Evolutionary conservation across 1,284 basidiomycete species (phyloP).

Genomic region (Rhodotorula mucilaginosa): DNA sequence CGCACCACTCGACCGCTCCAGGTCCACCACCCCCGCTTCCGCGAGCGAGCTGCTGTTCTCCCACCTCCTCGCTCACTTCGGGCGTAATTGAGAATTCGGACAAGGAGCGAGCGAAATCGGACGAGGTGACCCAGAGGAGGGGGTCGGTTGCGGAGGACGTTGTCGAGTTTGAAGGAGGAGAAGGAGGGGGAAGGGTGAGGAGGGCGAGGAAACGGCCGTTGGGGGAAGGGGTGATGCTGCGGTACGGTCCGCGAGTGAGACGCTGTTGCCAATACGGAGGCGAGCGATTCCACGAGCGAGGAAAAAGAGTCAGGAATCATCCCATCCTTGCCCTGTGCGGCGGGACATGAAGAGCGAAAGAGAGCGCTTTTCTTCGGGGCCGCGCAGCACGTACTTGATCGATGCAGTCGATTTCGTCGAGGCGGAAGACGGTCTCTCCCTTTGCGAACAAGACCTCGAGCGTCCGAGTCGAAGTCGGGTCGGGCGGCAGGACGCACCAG

Average conservation of each 20-base stretch:
- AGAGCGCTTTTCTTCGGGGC: not conserved
- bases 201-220: slow-evolving; percentile 90
- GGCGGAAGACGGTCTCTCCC: slow-evolving; percentile 67
- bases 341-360: not conserved
- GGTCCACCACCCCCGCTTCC: slow-evolving; percentile 35
- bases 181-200: slow-evolving; percentile 73
- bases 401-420: slow-evolving; percentile 79
- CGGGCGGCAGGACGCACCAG: slow-evolving; percentile 83
- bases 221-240: slow-evolving; percentile 79
- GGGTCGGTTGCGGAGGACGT: slow-evolving; percentile 72
- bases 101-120: slow-evolving; percentile 83
- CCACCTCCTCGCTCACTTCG: slow-evolving; percentile 36
- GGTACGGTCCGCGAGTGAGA: slow-evolving; percentile 82
- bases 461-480: slow-evolving; percentile 78
- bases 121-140: slow-evolving; percentile 80
- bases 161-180: slow-evolving; percentile 67
- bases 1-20: slow-evolving; percentile 86
- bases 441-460: slow-evolving; percentile 80
- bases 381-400: slow-evolving; percentile 60
- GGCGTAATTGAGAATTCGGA: slow-evolving; percentile 71
- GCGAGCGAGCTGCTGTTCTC: too few species aligned
- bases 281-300: slow-evolving; percentile 44
- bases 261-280: slow-evolving; percentile 57
- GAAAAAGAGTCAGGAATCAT: slow-evolving; percentile 87
- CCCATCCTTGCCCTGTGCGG: slow-evolving; percentile 65